Evolutionary conservation across 306 rosid species (phyloP).

Genomic region (Gastrolobium villosum): DNA sequence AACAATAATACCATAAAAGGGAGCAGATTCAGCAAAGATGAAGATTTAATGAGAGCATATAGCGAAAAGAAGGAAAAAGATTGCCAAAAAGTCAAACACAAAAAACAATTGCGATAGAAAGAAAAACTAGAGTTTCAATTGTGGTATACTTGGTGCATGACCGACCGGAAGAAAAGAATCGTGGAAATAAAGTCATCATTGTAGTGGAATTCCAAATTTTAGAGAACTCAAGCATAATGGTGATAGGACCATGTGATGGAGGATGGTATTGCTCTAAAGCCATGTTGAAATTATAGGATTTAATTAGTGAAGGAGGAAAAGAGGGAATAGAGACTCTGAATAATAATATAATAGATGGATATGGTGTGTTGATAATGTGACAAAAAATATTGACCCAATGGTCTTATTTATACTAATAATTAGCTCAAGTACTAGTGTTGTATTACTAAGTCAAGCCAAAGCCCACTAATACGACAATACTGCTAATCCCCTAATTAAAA

Average conservation of each 20-base stretch:
- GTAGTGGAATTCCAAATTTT: background rate
- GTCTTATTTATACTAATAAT: background rate
- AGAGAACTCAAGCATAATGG: background rate
- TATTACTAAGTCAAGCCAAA: background rate
- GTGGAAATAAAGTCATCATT: slow-evolving; percentile 10
- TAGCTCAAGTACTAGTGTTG: background rate
- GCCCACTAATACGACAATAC: background rate
- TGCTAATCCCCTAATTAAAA: background rate
- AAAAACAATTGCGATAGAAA: background rate
- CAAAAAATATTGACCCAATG: background rate
- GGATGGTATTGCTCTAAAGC: background rate
- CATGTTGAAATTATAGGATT: background rate
- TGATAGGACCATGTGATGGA: background rate
- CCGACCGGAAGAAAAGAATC: background rate
- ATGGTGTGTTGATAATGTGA: background rate
- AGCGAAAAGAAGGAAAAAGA: background rate
- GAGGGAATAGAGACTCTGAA: background rate
- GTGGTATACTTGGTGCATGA: background rate
- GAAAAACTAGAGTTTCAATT: background rate
- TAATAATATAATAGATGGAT: slow-evolving; percentile 3
- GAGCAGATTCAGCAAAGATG: background rate
- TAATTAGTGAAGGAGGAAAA: slow-evolving; percentile 5
- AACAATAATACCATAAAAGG: background rate
- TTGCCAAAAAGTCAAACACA: background rate
- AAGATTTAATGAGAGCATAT: background rate